Evolutionary conservation across 2,329 filamentous ascomycete genomes (phyloP).

Genomic region (Trichoderma semiorbis): DNA sequence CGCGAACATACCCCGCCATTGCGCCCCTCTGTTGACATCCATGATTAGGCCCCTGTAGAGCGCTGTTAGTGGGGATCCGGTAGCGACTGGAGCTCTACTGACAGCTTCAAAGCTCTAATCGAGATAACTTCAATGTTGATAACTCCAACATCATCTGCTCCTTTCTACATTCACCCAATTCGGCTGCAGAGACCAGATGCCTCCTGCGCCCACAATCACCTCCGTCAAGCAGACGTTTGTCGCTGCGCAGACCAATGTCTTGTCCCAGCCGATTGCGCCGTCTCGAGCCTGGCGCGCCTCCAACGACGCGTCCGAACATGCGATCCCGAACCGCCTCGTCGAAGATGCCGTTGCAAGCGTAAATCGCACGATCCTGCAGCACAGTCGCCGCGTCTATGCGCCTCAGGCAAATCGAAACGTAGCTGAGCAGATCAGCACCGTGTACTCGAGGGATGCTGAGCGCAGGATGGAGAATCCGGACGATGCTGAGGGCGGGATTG

Average conservation of each 20-base stretch:
- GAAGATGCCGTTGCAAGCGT: constrained; percentile 57
- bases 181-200: not conserved
- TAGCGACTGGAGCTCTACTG: not conserved
- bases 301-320: constrained; percentile 42
- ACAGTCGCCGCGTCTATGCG: constrained; percentile 63
- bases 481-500: constrained; percentile 37
- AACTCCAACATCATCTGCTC: not conserved
- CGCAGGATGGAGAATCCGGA: constrained; percentile 36
- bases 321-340: constrained; percentile 47
- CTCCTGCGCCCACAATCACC: constrained; percentile 50
- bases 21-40: not conserved
- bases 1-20: not conserved
- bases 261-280: constrained; percentile 57
- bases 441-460: constrained; percentile 54
- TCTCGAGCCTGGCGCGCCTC: constrained; percentile 51
- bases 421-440: constrained; percentile 66
- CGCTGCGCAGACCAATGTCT: constrained; percentile 56
- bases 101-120: not conserved
- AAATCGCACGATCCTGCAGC: constrained; percentile 61
- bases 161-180: not conserved
- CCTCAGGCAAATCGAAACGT: constrained; percentile 67
- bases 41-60: not conserved
- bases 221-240: constrained; percentile 64
- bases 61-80: not conserved
- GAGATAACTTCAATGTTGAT: not conserved